Percentiles rank a stretch among this genome's conserved stretches.
Evolutionary conservation across 768 basidiomycete genomes (phyloP).

Genomic region (Calocera cornea): DNA sequence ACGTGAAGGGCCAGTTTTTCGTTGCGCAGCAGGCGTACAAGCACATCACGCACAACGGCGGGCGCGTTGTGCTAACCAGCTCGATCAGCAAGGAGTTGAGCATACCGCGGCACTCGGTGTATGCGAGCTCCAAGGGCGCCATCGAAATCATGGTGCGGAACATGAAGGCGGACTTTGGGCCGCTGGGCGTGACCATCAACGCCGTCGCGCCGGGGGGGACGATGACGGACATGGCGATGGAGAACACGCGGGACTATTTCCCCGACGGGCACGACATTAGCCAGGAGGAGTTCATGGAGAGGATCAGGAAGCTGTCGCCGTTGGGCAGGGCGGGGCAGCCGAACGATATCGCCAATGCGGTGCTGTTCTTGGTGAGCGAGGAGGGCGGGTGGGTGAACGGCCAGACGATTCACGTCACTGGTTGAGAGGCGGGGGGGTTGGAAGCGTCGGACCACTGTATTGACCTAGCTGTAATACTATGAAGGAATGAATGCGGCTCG

Average conservation of each 20-base stretch:
- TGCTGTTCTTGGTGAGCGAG: background rate
- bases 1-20: slow-evolving; percentile 14
- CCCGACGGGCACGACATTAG: background rate
- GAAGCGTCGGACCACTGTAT: no score
- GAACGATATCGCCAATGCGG: background rate
- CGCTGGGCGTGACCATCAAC: background rate
- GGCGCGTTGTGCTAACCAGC: background rate
- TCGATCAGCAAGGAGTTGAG: slow-evolving; percentile 3
- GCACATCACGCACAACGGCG: background rate
- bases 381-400: background rate
- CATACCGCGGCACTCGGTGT: background rate
- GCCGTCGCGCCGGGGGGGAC: slow-evolving; percentile 11
- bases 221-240: slow-evolving; percentile 11
- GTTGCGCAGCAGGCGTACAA: background rate
- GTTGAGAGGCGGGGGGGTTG: background rate
- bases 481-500: no score
- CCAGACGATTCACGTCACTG: background rate
- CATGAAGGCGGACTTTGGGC: background rate
- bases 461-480: no score
- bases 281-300: background rate
- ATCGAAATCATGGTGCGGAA: background rate
- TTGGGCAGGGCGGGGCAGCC: background rate
- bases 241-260: background rate
- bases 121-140: background rate
- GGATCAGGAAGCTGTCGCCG: background rate